Evolutionary conservation across 441 rosid species (phyloP).

Genomic region (Adansonia gregorii): DNA sequence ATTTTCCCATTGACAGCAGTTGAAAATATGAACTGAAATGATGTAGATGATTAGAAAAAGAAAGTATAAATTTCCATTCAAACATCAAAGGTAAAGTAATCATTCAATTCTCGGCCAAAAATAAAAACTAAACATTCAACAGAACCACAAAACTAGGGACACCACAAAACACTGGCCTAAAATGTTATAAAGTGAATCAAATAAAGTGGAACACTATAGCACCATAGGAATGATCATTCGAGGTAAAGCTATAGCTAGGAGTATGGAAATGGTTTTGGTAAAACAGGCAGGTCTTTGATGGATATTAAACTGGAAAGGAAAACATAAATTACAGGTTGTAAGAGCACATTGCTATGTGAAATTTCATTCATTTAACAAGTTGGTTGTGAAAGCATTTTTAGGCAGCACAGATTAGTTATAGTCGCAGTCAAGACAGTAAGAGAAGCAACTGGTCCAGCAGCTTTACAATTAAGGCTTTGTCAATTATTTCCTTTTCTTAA

Average conservation of each 20-base stretch:
- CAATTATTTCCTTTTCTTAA: not conserved
- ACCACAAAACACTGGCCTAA: not conserved
- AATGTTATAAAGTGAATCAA: not conserved
- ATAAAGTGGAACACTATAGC: not conserved
- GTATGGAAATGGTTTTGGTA: not conserved
- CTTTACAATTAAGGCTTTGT: not conserved
- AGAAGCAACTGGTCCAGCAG: not conserved
- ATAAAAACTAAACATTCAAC: conserved; percentile 9
- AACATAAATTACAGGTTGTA: not conserved
- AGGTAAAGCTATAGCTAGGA: not conserved
- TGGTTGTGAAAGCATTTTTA: not conserved
- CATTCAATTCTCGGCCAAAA: not conserved
- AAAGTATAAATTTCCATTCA: conserved; percentile 3
- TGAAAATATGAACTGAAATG: conserved; percentile 79
- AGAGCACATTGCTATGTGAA: not conserved
- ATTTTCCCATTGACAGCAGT: conserved; percentile 88
- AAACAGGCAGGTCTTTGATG: not conserved
- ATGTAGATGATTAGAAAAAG: not conserved
- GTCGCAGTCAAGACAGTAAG: not conserved
- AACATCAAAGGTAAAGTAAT: not conserved
- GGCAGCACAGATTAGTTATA: not conserved
- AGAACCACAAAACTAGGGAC: not conserved
- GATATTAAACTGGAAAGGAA: not conserved
- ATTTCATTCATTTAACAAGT: conserved; percentile 12
- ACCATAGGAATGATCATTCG: not conserved